Conservation (phyloP, 192 early-diverging fungal genomes). For the Coemansia brasiliensis region DNA sequence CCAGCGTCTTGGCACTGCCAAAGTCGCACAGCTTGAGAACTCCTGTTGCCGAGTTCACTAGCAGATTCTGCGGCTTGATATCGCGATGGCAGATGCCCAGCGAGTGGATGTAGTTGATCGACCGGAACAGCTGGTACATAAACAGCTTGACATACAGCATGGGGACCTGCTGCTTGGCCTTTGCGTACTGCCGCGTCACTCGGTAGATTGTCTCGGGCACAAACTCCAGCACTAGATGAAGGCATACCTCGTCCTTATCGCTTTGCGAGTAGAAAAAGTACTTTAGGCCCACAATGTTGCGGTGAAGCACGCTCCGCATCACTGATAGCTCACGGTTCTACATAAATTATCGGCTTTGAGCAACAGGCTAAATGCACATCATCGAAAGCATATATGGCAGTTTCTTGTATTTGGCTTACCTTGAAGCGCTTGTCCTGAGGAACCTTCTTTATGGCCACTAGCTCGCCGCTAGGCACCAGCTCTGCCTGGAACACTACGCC, state of each 20-base stretch:
- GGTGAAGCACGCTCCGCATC: constrained; percentile 89
- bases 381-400: too few relatives aligned
- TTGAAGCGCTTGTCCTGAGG: constrained; percentile 98
- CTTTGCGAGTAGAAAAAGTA: constrained; percentile 96
- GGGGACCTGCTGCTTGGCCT: constrained; percentile 92
- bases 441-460: constrained; percentile 97
- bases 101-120: constrained; percentile 94
- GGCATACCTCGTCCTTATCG: constrained; percentile 91
- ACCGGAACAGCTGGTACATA: constrained; percentile 98
- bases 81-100: constrained; percentile 98
- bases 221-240: constrained; percentile 94
- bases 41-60: constrained; percentile 86
- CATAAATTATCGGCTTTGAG: background rate
- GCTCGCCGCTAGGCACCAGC: constrained; percentile 73
- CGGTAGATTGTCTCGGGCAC: constrained; percentile 97
- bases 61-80: constrained; percentile 98
- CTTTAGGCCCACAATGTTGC: constrained; percentile 87
- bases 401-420: background rate
- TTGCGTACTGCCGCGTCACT: constrained; percentile 85
- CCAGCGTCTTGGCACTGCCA: constrained; percentile 94
- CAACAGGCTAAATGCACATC: too few relatives aligned
- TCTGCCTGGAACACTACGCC: constrained; percentile 97
- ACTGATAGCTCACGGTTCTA: constrained; percentile 57
- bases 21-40: constrained; percentile 98
- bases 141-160: constrained; percentile 95